Evolutionary conservation across 805 yeast genomes (phyloP), one percentile per base, ranked within the genome.

Genomic region (Spathaspora hagerdaliae): DNA sequence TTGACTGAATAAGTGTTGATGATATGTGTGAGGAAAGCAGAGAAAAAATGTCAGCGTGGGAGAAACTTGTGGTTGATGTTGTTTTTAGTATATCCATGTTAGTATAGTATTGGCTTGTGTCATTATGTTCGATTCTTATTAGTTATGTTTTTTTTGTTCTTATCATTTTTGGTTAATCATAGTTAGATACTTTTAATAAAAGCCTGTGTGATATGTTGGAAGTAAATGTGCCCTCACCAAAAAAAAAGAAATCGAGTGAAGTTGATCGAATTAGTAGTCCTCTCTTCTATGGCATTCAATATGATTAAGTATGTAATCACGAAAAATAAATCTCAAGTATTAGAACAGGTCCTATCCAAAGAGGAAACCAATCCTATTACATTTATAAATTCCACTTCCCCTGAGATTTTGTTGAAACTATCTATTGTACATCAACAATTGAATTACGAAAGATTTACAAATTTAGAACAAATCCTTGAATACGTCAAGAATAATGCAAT

Each of bases 381-480:
- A 15, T 46, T 43, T 38, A 44, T 49, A 4, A 52, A 52, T 34
- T 42, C 38, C 12, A 52, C 53, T 8, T 35, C 31, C 38, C 56
- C 41, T 37, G 47, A 35, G 41, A 36, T 19, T 15, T 48, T 38
- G 34, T 36, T 39, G 32, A 44, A 13, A 2, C 12, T 29, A 9
- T 29, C 32, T 2, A 29, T 11, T 9, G 12, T 29, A 9, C 9
- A 29, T 29, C 35, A 46, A 11, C 8, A 11, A 2, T 38, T 51
- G 12, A 51, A 51, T 31, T 52, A 52, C 41, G 47, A 45, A 34
- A 36, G 46, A 31, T 36, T 50, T 9, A 34, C 40, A 5, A 41
- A 39, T 24, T 27, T 52, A 24, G 29, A 38, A 7, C 49, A 51
- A 15, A 32, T 52, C 19, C 27, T 41, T 10, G 14, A 42, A 4